A percentile compares a stretch with the other conserved stretches of the same genome.
Evolutionary conservation across 768 basidiomycete genomes (phyloP).

Genomic region (Lactarius indigo): DNA sequence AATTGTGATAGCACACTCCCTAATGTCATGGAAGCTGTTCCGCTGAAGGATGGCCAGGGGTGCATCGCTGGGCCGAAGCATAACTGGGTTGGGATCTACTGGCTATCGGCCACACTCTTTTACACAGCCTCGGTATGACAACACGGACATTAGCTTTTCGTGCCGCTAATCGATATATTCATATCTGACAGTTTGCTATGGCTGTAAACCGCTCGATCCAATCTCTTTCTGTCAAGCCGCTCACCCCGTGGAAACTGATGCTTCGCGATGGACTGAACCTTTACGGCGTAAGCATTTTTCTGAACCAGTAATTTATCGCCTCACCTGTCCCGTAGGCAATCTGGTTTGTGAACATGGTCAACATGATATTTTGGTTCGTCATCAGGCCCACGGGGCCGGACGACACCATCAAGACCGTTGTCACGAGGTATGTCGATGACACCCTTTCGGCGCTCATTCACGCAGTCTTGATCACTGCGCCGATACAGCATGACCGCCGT

Average conservation of each 20-base stretch:
- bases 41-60: slow-evolving; percentile 69
- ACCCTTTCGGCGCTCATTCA: not conserved
- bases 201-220: slow-evolving; percentile 57
- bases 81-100: slow-evolving; percentile 85
- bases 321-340: slow-evolving; percentile 45
- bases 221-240: slow-evolving; percentile 54
- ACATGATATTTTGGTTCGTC: slow-evolving; percentile 86
- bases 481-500: slow-evolving; percentile 72
- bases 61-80: slow-evolving; percentile 81
- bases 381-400: too few species aligned
- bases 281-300: slow-evolving; percentile 54
- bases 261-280: slow-evolving; percentile 86
- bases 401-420: slow-evolving; percentile 79
- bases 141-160: not conserved
- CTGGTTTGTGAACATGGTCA: slow-evolving; percentile 76
- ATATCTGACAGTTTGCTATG: slow-evolving; percentile 46
- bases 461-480: not conserved
- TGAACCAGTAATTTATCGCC: slow-evolving; percentile 9
- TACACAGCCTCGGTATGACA: slow-evolving; percentile 61
- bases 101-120: slow-evolving; percentile 71
- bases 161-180: not conserved
- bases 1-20: slow-evolving; percentile 9
- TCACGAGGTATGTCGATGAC: slow-evolving; percentile 48
- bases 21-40: slow-evolving; percentile 48
- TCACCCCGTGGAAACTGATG: slow-evolving; percentile 81